These are phyloP conservation scores for Ramaria rubella DNA, from an alignment of 768 basidiomycete genomes.

Conservation along the genomic window DNA sequence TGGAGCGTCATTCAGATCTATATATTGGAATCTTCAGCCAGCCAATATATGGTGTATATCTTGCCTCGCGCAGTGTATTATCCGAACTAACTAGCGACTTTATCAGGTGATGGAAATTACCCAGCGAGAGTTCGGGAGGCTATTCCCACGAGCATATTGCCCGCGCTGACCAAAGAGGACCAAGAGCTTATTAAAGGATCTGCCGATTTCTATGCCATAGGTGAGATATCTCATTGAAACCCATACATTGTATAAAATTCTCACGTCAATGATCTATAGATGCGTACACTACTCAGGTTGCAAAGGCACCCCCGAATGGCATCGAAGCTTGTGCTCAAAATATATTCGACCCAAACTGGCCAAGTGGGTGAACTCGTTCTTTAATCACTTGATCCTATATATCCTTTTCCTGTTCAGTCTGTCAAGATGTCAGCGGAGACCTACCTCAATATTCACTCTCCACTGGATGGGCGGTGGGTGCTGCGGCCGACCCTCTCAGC, in stretches of 20 bases:
- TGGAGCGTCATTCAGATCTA: constrained; percentile 45
- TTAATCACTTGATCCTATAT: neutral
- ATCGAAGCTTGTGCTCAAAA: constrained; percentile 39
- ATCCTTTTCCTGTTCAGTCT: neutral
- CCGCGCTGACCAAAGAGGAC: constrained; percentile 42
- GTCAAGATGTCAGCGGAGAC: constrained; percentile 31
- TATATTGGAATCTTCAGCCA: constrained; percentile 45
- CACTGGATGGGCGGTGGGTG: constrained; percentile 43
- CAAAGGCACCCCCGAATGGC: constrained; percentile 36
- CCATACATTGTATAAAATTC: neutral
- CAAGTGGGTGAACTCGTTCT: constrained; percentile 15
- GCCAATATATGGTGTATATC: constrained; percentile 37
- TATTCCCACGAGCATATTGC: constrained; percentile 39
- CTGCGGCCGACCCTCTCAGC: constrained; percentile 37
- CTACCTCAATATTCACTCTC: constrained; percentile 36
- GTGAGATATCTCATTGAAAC: constrained; percentile 25
- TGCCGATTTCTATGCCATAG: constrained; percentile 50
- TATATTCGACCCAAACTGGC: constrained; percentile 44
- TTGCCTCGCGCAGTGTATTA: no score
- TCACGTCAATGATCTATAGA: constrained; percentile 17
- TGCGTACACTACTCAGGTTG: neutral
- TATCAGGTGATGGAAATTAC: constrained; percentile 38
- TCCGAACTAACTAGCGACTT: neutral
- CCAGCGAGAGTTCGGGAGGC: constrained; percentile 44
- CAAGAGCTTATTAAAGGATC: constrained; percentile 39